Evolutionary conservation across 1,139 yeast species (phyloP).

Genomic region (Saccharomyces hybrid): DNA sequence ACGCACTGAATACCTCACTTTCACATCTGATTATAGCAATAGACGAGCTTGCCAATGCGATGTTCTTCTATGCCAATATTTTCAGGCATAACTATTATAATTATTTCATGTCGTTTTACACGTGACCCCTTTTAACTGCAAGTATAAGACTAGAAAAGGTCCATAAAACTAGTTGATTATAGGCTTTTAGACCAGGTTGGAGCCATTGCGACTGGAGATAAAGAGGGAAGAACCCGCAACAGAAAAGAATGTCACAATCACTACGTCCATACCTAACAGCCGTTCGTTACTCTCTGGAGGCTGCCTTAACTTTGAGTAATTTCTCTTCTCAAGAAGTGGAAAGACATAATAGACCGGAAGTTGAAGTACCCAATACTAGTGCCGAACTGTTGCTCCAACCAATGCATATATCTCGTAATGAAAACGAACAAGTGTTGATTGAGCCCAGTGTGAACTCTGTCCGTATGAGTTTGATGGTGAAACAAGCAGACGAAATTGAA

Average conservation of each 20-base stretch:
- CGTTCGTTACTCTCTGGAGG: constrained; percentile 87
- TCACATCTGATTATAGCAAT: not conserved
- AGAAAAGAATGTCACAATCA: constrained; percentile 62
- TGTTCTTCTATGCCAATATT: no score
- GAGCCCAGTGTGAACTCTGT: constrained; percentile 91
- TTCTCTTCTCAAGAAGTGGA: constrained; percentile 96
- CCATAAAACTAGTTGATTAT: not conserved
- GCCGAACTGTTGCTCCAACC: constrained; percentile 85
- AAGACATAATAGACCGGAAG: constrained; percentile 95
- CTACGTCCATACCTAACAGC: constrained; percentile 91
- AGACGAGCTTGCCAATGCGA: not conserved
- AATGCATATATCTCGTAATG: constrained; percentile 86
- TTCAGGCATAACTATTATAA: not conserved
- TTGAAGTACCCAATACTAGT: constrained; percentile 66
- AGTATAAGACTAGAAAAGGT: not conserved
- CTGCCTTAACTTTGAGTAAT: constrained; percentile 87
- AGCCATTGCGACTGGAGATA: not conserved
- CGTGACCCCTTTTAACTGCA: not conserved
- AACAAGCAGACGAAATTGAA: constrained; percentile 97
- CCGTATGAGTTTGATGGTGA: constrained; percentile 82
- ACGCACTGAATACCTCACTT: no score
- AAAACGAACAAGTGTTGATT: constrained; percentile 83
- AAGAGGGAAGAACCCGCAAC: not conserved
- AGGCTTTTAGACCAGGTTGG: not conserved
- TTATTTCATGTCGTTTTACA: constrained; percentile 2